Percentiles rank a stretch among this genome's conserved stretches.
phyloP scores from a whole-genome alignment of 2,329 filamentous ascomycete species.

The Cladophialophora exuberans region DNA sequence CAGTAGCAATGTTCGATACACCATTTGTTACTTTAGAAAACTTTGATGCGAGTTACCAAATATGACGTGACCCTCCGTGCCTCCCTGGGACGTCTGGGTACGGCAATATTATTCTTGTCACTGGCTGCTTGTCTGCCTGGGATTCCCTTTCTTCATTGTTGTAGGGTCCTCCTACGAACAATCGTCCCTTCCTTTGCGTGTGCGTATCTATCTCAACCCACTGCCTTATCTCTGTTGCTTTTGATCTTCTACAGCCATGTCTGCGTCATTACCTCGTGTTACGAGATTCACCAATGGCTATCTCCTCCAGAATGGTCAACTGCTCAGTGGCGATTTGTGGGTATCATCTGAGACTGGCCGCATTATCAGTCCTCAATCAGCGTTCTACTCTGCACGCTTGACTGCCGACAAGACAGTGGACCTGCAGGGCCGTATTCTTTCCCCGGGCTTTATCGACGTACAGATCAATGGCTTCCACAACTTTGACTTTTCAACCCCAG shows the following conservation, averaged over 20 bases:
- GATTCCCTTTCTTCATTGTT: conserved; percentile 25
- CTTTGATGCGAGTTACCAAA: neutral
- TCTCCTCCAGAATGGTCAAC: conserved; percentile 66
- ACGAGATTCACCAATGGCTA: conserved; percentile 91
- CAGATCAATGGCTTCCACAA: conserved; percentile 92
- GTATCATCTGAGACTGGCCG: conserved; percentile 80
- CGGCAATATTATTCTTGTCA: conserved; percentile 56
- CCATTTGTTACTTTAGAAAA: conserved; percentile 6
- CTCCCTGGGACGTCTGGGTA: conserved; percentile 1
- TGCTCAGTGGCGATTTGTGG: conserved; percentile 84
- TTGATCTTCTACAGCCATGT: conserved; percentile 36
- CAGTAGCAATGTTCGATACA: conserved; percentile 20
- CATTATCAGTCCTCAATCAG: conserved; percentile 71
- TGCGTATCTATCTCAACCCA: neutral
- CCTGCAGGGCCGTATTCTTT: conserved; percentile 78
- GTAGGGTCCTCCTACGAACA: conserved; percentile 28
- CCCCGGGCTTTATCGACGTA: conserved; percentile 85
- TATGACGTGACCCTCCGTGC: conserved; percentile 27
- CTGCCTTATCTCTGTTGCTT: conserved; percentile 36
- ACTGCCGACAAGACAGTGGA: conserved; percentile 75
- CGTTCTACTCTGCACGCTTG: conserved; percentile 53
- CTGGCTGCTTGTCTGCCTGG: conserved; percentile 62
- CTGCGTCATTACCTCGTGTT: conserved; percentile 54
- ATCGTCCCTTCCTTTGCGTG: conserved; percentile 23
- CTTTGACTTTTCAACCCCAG: conserved; percentile 83